phyloP scores from a whole-genome alignment of 257 asterid species.

The Salvia rosmarinus region DNA sequence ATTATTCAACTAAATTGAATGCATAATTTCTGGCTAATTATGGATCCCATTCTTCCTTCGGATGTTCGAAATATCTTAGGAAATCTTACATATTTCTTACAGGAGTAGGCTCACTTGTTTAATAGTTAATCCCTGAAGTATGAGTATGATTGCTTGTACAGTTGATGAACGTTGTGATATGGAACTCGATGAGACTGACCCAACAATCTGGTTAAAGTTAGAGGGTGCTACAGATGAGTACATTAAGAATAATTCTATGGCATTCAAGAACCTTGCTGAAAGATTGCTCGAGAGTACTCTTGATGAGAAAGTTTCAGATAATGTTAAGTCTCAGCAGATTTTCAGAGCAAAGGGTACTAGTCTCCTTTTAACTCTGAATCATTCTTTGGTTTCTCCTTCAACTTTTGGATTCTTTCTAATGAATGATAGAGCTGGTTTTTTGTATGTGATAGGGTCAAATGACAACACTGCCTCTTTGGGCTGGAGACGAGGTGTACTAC shows the following conservation, averaged over 20 bases:
- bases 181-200: constrained; percentile 99
- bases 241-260: constrained; percentile 59
- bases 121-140: constrained; percentile 23
- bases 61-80: constrained; percentile 20
- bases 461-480: constrained; percentile 80
- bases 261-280: constrained; percentile 77
- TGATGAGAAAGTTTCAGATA: constrained; percentile 72
- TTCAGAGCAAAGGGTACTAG: constrained; percentile 57
- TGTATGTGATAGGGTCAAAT: constrained; percentile 45
- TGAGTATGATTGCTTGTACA: constrained; percentile 40
- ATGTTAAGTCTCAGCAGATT: constrained; percentile 56
- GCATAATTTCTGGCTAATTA: background rate
- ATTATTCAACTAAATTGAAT: background rate
- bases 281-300: constrained; percentile 74
- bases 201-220: constrained; percentile 81
- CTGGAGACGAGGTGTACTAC: constrained; percentile 90
- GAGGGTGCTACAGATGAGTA: constrained; percentile 89
- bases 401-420: constrained; percentile 26
- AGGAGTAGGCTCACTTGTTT: background rate
- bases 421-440: constrained; percentile 24
- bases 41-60: background rate
- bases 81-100: constrained; percentile 19
- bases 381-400: constrained; percentile 29
- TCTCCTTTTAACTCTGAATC: constrained; percentile 33
- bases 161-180: constrained; percentile 97